Evolutionary conservation across 108 stramenopile genomes (phyloP).

Genomic region (Conticribra guillardii): DNA sequence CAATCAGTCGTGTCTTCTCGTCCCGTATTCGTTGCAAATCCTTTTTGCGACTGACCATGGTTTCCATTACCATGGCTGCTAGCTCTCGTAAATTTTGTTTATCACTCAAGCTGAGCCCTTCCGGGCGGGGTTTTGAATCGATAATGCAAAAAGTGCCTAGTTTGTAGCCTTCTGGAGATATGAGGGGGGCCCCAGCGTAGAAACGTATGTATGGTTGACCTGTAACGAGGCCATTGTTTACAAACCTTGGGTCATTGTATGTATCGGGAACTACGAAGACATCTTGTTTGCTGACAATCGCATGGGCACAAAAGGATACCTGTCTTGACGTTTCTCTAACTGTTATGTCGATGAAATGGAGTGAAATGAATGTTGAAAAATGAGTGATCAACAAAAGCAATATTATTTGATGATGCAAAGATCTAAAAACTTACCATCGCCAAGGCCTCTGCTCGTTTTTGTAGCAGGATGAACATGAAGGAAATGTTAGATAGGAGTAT

Average conservation of each 20-base stretch:
- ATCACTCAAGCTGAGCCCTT: slow-evolving; percentile 58
- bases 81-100: slow-evolving; percentile 77
- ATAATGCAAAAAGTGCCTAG: slow-evolving; percentile 84
- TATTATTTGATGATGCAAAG: no score
- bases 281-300: slow-evolving; percentile 58
- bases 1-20: slow-evolving; percentile 66
- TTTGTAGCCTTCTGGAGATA: slow-evolving; percentile 73
- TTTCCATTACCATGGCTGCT: slow-evolving; percentile 65
- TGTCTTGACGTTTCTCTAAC: slow-evolving; percentile 79
- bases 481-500: no score
- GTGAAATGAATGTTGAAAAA: background rate
- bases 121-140: slow-evolving; percentile 60
- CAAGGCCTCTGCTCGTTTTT: background rate
- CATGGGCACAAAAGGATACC: slow-evolving; percentile 84
- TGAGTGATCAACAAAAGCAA: no score
- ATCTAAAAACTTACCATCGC: background rate
- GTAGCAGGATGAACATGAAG: no score
- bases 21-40: slow-evolving; percentile 39
- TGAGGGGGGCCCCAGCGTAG: slow-evolving; percentile 84
- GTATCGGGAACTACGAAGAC: slow-evolving; percentile 74
- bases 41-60: slow-evolving; percentile 58
- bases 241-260: slow-evolving; percentile 67
- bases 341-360: slow-evolving; percentile 39
- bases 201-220: slow-evolving; percentile 81
- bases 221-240: slow-evolving; percentile 64